phyloP scores from a whole-genome alignment of 176 grass and related monocot species.

The Phyllostachys edulis region DNA sequence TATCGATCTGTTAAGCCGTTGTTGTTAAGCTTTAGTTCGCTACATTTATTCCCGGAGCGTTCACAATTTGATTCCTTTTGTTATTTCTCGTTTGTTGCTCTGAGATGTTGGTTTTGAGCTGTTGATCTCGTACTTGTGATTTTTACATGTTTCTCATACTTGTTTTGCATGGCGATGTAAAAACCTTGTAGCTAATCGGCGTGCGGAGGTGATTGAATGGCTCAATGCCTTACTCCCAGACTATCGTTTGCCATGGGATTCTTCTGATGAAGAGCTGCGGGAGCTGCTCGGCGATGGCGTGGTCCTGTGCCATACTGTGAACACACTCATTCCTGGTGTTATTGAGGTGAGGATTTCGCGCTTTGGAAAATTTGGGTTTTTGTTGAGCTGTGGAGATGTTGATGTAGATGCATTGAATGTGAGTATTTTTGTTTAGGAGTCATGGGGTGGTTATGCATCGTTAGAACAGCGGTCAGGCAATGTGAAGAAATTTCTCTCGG shows the following conservation, averaged over 20 bases:
- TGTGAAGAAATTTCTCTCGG: slow-evolving; percentile 73
- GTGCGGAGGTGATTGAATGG: slow-evolving; percentile 61
- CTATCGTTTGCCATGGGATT: slow-evolving; percentile 43
- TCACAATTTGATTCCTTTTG: not conserved
- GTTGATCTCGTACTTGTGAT: not conserved
- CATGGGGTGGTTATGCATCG: slow-evolving; percentile 36
- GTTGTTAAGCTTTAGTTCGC: not conserved
- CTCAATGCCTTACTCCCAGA: slow-evolving; percentile 63
- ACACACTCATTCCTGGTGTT: slow-evolving; percentile 52
- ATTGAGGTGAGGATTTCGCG: slow-evolving; percentile 36
- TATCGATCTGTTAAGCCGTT: not conserved
- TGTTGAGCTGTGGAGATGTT: slow-evolving; percentile 3
- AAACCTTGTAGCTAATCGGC: slow-evolving; percentile 49
- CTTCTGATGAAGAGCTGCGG: slow-evolving; percentile 70
- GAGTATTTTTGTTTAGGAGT: slow-evolving; percentile 41
- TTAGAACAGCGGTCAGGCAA: slow-evolving; percentile 40
- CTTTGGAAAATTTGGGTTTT: not conserved
- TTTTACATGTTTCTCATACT: not conserved
- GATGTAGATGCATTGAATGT: not conserved
- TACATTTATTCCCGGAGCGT: not conserved
- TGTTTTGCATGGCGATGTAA: not conserved
- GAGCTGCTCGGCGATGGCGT: slow-evolving; percentile 64
- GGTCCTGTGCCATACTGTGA: slow-evolving; percentile 49
- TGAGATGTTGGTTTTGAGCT: slow-evolving; percentile 4
- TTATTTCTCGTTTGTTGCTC: not conserved